A percentile compares a stretch with the other conserved stretches of the same genome.
Conservation (phyloP, 192 early-diverging fungal genomes). For the Coemansia sp. region DNA sequence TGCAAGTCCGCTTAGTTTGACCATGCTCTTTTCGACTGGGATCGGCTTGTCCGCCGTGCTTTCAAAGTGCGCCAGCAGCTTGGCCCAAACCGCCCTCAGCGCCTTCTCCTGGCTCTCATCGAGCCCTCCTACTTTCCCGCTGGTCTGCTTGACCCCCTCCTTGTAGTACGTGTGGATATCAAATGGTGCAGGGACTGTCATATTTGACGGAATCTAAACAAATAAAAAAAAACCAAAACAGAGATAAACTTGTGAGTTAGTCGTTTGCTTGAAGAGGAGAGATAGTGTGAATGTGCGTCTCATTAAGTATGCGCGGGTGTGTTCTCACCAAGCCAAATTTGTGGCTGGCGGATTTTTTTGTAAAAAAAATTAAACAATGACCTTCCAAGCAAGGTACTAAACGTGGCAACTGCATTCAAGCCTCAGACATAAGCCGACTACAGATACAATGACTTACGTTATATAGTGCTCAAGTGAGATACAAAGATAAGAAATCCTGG, state of each 20-base stretch:
- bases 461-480: not conserved
- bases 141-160: conserved; percentile 5
- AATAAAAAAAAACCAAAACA: too few relatives aligned
- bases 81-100: conserved; percentile 39
- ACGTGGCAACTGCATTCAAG: not conserved
- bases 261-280: too few relatives aligned
- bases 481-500: not conserved
- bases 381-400: not conserved
- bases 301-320: too few relatives aligned
- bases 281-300: too few relatives aligned
- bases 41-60: conserved; percentile 20
- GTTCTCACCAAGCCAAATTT: not conserved
- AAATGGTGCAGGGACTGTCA: not conserved
- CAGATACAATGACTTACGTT: not conserved
- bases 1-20: not conserved
- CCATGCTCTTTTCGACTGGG: conserved; percentile 18
- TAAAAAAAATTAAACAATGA: too few relatives aligned
- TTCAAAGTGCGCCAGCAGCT: conserved; percentile 25
- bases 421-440: not conserved
- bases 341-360: not conserved
- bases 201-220: not conserved
- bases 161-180: conserved; percentile 13
- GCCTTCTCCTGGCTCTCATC: conserved; percentile 19
- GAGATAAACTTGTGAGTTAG: too few relatives aligned
- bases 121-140: conserved; percentile 26